phyloP scores from a whole-genome alignment of 345 rosid species.

The Raphanus sativus region DNA sequence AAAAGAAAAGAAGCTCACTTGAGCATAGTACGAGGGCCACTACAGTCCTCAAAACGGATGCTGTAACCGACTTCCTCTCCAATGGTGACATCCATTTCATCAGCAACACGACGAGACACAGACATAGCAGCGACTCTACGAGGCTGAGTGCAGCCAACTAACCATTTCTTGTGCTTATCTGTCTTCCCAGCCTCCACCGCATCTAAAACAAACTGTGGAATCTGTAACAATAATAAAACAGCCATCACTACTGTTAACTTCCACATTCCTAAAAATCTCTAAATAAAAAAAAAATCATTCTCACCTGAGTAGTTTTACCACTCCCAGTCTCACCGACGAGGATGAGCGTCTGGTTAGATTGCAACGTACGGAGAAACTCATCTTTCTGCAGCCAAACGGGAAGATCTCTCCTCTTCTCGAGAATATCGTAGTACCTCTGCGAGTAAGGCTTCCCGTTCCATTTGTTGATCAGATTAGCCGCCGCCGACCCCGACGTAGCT shows the following conservation, averaged over 20 bases:
- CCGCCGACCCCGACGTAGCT: not conserved
- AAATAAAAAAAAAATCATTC: not conserved
- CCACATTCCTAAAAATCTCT: not conserved
- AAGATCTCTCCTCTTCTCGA: slow-evolving; percentile 75
- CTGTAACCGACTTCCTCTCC: slow-evolving; percentile 98
- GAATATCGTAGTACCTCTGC: slow-evolving; percentile 66
- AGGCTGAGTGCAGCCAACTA: slow-evolving; percentile 92
- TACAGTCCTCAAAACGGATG: slow-evolving; percentile 93
- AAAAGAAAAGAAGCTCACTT: slow-evolving; percentile 54
- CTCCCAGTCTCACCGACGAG: slow-evolving; percentile 96
- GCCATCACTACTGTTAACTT: not conserved
- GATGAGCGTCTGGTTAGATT: slow-evolving; percentile 59
- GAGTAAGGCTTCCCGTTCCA: slow-evolving; percentile 83
- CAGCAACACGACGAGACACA: slow-evolving; percentile 96
- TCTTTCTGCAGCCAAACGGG: slow-evolving; percentile 98
- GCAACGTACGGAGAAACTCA: slow-evolving; percentile 65
- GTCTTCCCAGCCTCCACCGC: slow-evolving; percentile 68
- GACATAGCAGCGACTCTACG: slow-evolving; percentile 99
- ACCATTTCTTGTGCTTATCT: slow-evolving; percentile 72
- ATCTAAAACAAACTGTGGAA: slow-evolving; percentile 92
- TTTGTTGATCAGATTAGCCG: slow-evolving; percentile 45
- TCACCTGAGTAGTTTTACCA: slow-evolving; percentile 92
- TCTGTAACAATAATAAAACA: slow-evolving; percentile 43
- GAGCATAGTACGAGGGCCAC: slow-evolving; percentile 72
- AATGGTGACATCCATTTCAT: slow-evolving; percentile 92